Evolutionary conservation across 2,329 filamentous ascomycete species (phyloP), one percentile per base, ranked within the genome.

Genomic region (Colletotrichum musicola): DNA sequence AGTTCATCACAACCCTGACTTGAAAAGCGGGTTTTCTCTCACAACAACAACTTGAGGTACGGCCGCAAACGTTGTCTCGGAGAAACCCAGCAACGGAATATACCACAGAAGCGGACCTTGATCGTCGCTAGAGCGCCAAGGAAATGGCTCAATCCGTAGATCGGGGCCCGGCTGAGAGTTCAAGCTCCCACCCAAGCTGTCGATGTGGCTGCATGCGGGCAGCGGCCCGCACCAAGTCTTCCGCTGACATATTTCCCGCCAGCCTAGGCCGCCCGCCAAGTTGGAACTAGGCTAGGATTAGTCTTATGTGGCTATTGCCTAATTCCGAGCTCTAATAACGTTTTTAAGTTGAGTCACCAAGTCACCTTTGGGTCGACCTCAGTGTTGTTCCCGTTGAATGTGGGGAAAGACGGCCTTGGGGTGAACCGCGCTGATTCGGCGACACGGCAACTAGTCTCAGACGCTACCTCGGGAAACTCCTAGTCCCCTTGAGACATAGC

Each of bases 51-150:
- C 30, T 35, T 35, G 30, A 10, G 30, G 42, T 65, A 60, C 65
- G 62, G 55, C 66, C 62, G 66, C 62, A 69, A 69, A 65, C 66
- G 55, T 47, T 60, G 55, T 69, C 66, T 56, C 62, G 35, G 62
- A 56, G 49, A 30, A 42, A 30, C 18, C 62, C 55, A 61, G 55
- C 56, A 50, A 55, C 49, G 55, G 62, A 66, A 56, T 16, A 20
- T 46, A 2, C 50, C 56, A 46, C 12, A 44, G n/a, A 16, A 27
- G 14, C 30, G 20, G 55, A 25, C 30, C 50, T 42, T 20, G 50
- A 38, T 38, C 42, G 6, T 46, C 55, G 44, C 13, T 20, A 16
- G 7, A 10, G 6, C 30, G 35, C 50, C 22, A 56, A 42, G 10
- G 22, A n/a, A 44, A 14, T 56, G 38, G 55, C 55, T 56, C 49